phyloP scores from a whole-genome alignment of 2,329 filamentous ascomycete genomes.

The Penicillium crustosum region DNA sequence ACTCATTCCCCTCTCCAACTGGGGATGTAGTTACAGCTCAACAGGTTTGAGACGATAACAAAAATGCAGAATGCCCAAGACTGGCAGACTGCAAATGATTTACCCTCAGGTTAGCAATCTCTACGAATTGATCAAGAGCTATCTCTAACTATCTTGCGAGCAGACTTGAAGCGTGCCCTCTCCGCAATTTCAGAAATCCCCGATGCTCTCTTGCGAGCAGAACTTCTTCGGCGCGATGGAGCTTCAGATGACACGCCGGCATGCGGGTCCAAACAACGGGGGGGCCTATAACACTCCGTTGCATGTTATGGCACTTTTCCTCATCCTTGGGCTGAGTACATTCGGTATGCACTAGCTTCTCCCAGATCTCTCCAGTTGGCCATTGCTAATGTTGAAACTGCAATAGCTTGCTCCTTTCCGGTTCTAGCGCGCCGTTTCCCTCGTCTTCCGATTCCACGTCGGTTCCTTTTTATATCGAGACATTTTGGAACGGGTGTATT shows the following conservation, averaged over 20 bases:
- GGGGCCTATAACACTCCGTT: conserved; percentile 62
- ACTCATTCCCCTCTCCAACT: conserved; percentile 4
- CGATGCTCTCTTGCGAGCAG: conserved; percentile 34
- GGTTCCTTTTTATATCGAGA: conserved; percentile 59
- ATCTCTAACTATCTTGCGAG: neutral
- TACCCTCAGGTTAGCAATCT: conserved; percentile 15
- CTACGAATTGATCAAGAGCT: neutral
- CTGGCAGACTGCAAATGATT: conserved; percentile 16
- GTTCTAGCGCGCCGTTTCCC: conserved; percentile 61
- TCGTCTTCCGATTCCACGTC: conserved; percentile 58
- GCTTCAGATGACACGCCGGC: conserved; percentile 26
- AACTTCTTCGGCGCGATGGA: conserved; percentile 32
- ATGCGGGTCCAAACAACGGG: conserved; percentile 39
- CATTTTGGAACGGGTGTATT: conserved; percentile 60
- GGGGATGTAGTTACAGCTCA: conserved; percentile 17
- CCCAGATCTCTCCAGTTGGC: neutral
- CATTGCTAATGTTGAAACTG: conserved; percentile 11
- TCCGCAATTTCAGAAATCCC: conserved; percentile 33
- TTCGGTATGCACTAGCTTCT: conserved; percentile 34
- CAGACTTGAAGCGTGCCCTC: conserved; percentile 24
- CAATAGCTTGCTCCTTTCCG: conserved; percentile 60
- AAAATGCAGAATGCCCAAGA: conserved; percentile 23
- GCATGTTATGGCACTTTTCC: conserved; percentile 66
- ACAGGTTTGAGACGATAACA: conserved; percentile 10
- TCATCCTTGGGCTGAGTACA: conserved; percentile 60